These are phyloP conservation scores for Oxytropis ochrocephala DNA, from an alignment of 306 rosid species.

Conservation along the genomic window DNA sequence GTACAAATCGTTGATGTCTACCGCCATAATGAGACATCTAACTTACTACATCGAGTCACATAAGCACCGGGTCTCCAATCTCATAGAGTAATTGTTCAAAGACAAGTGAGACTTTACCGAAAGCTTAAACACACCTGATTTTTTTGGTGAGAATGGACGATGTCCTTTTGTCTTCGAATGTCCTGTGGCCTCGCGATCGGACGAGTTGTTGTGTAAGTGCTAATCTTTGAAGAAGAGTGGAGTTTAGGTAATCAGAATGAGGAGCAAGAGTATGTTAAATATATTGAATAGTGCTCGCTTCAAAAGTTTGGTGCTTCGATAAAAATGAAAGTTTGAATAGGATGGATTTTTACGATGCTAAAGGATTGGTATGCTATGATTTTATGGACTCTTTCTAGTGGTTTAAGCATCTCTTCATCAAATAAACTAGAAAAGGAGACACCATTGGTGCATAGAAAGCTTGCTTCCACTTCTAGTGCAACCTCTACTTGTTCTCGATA, in stretches of 20 bases:
- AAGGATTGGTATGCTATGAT: slow-evolving; percentile 44
- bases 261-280: slow-evolving; percentile 80
- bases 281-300: slow-evolving; percentile 64
- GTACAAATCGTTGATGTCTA: too few relatives aligned
- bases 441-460: slow-evolving; percentile 32
- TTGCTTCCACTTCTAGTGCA: too few relatives aligned
- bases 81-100: too few relatives aligned
- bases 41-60: too few relatives aligned
- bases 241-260: slow-evolving; percentile 65
- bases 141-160: slow-evolving; percentile 21
- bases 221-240: slow-evolving; percentile 32
- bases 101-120: slow-evolving; percentile 42
- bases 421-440: slow-evolving; percentile 28
- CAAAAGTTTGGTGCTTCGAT: slow-evolving; percentile 42
- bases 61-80: too few relatives aligned
- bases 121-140: slow-evolving; percentile 26
- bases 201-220: slow-evolving; percentile 11
- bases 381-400: slow-evolving; percentile 40
- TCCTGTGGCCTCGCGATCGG: slow-evolving; percentile 9
- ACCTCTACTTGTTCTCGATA: slow-evolving; percentile 47
- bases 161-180: slow-evolving; percentile 33
- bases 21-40: too few relatives aligned
- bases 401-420: slow-evolving; percentile 40
- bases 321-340: slow-evolving; percentile 36
- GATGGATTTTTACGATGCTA: slow-evolving; percentile 38